Conservation (phyloP, 176 grass and related monocot genomes). For the Paspalum notatum region DNA sequence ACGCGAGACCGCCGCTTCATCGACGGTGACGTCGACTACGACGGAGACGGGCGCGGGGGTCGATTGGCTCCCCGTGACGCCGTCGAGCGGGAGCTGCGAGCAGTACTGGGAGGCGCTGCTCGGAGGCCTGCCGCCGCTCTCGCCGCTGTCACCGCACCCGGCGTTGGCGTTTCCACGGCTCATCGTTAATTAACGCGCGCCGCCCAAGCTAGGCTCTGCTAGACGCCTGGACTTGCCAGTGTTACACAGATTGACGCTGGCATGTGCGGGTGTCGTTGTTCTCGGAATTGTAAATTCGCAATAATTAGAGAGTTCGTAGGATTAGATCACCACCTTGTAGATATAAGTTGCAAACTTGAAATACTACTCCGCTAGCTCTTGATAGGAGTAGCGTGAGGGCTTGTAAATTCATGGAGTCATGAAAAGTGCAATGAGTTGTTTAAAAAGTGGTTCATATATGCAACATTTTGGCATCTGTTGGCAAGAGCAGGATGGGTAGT, state of each 20-base stretch:
- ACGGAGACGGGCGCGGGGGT: not conserved
- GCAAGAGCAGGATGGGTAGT: no score
- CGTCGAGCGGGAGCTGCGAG: slow-evolving; percentile 42
- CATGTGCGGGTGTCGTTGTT: not conserved
- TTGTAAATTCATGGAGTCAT: no score
- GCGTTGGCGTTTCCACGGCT: slow-evolving; percentile 49
- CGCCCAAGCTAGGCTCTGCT: not conserved
- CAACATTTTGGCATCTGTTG: no score
- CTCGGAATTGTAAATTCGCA: not conserved
- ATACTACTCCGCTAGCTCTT: no score
- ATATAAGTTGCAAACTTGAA: no score
- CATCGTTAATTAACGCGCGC: slow-evolving; percentile 33
- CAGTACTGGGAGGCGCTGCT: slow-evolving; percentile 57
- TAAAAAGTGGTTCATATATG: no score
- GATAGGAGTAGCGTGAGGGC: no score
- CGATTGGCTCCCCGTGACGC: slow-evolving; percentile 27
- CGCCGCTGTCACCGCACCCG: slow-evolving; percentile 54
- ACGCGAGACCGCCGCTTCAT: slow-evolving; percentile 16
- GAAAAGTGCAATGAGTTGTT: no score
- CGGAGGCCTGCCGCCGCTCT: slow-evolving; percentile 35
- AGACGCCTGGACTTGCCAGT: not conserved
- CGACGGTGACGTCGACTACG: slow-evolving; percentile 38
- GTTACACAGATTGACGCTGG: not conserved
- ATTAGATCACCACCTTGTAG: not conserved
- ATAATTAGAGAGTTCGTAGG: not conserved